phyloP scores from a whole-genome alignment of 1,139 yeast genomes.

The Debaryomyces nepalensis region DNA sequence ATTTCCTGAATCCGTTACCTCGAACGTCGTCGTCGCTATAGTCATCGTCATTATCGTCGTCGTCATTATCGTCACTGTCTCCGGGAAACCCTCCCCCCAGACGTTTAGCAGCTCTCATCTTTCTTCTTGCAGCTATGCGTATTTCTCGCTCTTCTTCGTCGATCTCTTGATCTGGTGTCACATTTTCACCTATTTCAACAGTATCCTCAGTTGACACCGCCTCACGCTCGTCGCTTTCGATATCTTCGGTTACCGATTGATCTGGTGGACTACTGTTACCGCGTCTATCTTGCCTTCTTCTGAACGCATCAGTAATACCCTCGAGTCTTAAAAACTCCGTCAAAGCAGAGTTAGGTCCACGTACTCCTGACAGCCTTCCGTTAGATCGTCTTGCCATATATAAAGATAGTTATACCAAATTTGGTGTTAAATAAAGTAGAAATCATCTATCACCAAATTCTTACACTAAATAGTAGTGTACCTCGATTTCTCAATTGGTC shows the following conservation, averaged over 20 bases:
- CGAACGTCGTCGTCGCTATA: constrained; percentile 31
- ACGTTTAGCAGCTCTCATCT: constrained; percentile 35
- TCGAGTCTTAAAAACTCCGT: constrained; percentile 77
- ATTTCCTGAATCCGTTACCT: constrained; percentile 31
- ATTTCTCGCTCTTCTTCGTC: constrained; percentile 39
- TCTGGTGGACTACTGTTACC: constrained; percentile 16
- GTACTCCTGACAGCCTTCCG: constrained; percentile 48
- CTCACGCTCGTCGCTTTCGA: constrained; percentile 27
- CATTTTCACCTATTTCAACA: neutral
- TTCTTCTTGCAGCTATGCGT: constrained; percentile 47
- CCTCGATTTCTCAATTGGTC: constrained; percentile 3
- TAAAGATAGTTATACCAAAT: neutral
- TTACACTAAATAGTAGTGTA: constrained; percentile 7
- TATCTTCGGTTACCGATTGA: constrained; percentile 18
- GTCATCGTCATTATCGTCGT: constrained; percentile 34
- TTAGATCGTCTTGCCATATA: constrained; percentile 28
- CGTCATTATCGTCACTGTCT: constrained; percentile 30
- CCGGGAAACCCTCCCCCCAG: constrained; percentile 25
- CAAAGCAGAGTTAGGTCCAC: constrained; percentile 80
- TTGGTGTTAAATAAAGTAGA: neutral
- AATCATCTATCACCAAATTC: constrained; percentile 5
- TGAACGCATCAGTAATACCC: constrained; percentile 85
- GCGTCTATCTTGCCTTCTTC: constrained; percentile 37
- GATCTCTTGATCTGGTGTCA: constrained; percentile 18
- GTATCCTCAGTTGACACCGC: constrained; percentile 31